Evolutionary conservation across 164 flowering plant genomes (phyloP).

Genomic region (Echeveria elegans): DNA sequence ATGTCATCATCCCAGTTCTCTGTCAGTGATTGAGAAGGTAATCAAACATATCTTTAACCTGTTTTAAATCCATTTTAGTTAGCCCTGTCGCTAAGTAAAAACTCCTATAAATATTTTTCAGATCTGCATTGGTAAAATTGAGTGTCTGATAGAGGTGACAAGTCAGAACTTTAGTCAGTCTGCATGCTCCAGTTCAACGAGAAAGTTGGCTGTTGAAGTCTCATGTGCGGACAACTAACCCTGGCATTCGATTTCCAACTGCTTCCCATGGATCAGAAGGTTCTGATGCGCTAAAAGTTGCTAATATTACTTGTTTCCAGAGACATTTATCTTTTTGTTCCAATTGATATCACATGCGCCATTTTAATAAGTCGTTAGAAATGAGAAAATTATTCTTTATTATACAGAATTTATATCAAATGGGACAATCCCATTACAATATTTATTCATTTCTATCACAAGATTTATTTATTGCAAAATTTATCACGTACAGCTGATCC

Average conservation of each 20-base stretch:
- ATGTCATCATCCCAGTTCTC: conserved; percentile 66
- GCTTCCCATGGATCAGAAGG: neutral
- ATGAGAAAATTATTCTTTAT: too few species aligned
- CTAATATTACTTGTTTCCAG: neutral
- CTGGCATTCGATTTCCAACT: neutral
- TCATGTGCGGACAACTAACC: conserved; percentile 9
- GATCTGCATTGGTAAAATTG: conserved; percentile 47
- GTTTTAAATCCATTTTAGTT: neutral
- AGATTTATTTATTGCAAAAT: too few species aligned
- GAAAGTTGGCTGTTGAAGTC: conserved; percentile 59
- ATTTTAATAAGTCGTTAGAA: too few species aligned
- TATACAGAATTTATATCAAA: too few species aligned
- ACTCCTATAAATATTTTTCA: conserved; percentile 17
- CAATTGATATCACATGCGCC: too few species aligned
- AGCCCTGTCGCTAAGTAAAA: neutral
- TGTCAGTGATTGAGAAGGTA: conserved; percentile 54
- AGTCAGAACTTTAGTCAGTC: conserved; percentile 31
- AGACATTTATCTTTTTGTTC: too few species aligned
- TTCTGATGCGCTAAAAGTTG: neutral
- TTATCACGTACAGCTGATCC: too few species aligned
- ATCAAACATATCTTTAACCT: neutral
- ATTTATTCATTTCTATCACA: too few species aligned
- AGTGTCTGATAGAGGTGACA: conserved; percentile 41
- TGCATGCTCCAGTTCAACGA: conserved; percentile 36
- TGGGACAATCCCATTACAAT: too few species aligned